Base-by-base conservation (phyloP, 2,329 filamentous ascomycete species). In the Diaporthe sp. region DNA sequence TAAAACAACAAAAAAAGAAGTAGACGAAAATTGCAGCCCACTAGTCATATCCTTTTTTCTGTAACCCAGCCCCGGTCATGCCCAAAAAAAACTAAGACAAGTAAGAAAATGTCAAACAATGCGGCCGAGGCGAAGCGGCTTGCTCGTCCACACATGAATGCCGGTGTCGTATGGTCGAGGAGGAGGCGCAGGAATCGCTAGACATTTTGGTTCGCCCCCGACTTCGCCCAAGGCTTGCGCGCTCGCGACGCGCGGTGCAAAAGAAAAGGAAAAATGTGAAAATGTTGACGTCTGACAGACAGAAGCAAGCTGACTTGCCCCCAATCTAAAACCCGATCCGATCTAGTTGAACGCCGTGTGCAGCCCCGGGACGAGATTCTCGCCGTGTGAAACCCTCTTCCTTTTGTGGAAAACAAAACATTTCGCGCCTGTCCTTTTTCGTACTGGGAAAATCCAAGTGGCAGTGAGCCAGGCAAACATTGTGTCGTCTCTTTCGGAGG, bases 341-440 rank as follows among this genome's bases (percentile, higher is more conserved):
- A 77, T 79, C 78, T 79, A 79, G 70, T 76, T 76, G 71, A 79
- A 84, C 84, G 83, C 84, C 83, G 79, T 82, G 82, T 82, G 83
- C 81, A 81, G 79, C 79, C 78, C 58, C 79, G 82, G 80, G 78
- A 76, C 74, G 78, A 76, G 77, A 78, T 79, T 79, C 79, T 80
- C 80, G 79, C 72, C 72, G 65, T 60, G 71, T 72, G 76, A 76
- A 67, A 76, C 75, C 72, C 58, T 75, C 65, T 74, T 67, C 68
- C 57, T 71, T 71, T 53, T 49, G 61, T 71, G 62, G 19, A 62
- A 62, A 62, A 42, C n/a, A 61, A 55, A 55, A 70, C 49, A 55
- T 42, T 70, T 70, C 65, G 51, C 65, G 57, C 46, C 68, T 71
- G 44, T 53, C 61, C 70, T 42, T 65, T 51, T 51, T 71, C 68